Conservation (phyloP, 805 yeast species). For the Starmerella stellata region DNA sequence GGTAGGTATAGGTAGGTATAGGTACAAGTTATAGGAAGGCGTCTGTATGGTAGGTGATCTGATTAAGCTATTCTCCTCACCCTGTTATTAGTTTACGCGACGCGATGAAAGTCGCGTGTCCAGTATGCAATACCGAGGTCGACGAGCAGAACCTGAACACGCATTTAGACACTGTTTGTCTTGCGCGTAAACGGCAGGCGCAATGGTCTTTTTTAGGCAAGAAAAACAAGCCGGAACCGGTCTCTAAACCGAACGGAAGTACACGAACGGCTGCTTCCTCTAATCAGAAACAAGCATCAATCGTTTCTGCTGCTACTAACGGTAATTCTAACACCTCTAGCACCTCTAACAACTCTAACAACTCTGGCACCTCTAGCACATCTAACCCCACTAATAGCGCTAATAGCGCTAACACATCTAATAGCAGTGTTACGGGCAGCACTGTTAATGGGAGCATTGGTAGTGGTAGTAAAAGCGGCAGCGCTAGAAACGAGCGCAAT, state of each 20-base stretch:
- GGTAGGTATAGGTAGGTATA: too few relatives aligned
- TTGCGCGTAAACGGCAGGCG: slow-evolving; percentile 3
- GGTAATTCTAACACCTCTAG: not conserved
- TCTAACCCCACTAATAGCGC: not conserved
- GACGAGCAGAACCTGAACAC: slow-evolving; percentile 19
- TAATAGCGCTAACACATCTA: not conserved
- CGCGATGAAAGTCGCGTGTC: slow-evolving; percentile 17
- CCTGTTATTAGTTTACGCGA: not conserved
- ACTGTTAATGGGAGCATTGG: not conserved
- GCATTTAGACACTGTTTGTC: slow-evolving; percentile 24
- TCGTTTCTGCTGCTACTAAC: too few relatives aligned
- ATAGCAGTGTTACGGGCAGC: not conserved
- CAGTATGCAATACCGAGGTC: slow-evolving; percentile 20
- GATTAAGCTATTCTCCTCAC: too few relatives aligned
- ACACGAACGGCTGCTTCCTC: too few relatives aligned
- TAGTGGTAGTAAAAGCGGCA: not conserved
- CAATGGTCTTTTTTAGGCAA: slow-evolving; percentile 6
- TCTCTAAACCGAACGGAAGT: not conserved
- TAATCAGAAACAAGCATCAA: too few relatives aligned
- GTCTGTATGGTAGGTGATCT: too few relatives aligned
- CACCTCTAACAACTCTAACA: not conserved
- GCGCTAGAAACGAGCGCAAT: not conserved
- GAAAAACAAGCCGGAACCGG: not conserved
- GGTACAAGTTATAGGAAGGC: too few relatives aligned
- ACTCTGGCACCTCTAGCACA: not conserved